Percentiles rank a stretch among this genome's conserved stretches.
Evolutionary conservation across 306 rosid genomes (phyloP).

Genomic region (Acacia acuminata): DNA sequence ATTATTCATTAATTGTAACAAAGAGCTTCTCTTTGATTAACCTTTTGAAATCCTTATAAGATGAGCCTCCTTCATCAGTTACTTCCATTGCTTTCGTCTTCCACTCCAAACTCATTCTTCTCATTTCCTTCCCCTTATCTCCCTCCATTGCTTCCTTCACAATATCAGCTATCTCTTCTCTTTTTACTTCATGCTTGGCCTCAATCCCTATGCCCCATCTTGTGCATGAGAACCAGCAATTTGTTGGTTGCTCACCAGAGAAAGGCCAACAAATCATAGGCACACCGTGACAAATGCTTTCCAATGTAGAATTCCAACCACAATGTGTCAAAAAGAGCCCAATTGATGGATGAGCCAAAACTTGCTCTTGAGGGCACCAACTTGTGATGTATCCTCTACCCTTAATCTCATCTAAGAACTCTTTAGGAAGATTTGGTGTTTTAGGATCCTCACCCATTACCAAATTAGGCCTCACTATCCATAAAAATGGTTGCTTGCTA

Average conservation of each 20-base stretch:
- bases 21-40: background rate
- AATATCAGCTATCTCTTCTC: background rate
- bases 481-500: conserved; percentile 41
- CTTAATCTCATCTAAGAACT: conserved; percentile 34
- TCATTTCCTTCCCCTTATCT: background rate
- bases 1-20: background rate
- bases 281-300: conserved; percentile 38
- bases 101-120: background rate
- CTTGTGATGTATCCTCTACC: conserved; percentile 37
- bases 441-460: conserved; percentile 8
- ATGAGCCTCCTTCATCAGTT: background rate
- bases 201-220: conserved; percentile 31
- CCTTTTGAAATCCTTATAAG: background rate
- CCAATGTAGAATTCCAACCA: conserved; percentile 52
- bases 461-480: conserved; percentile 47
- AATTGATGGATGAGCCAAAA: conserved; percentile 43
- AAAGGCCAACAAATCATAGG: conserved; percentile 59
- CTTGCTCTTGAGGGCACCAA: conserved; percentile 51
- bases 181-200: background rate
- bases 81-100: background rate
- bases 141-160: background rate
- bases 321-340: conserved; percentile 49
- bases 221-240: conserved; percentile 39
- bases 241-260: conserved; percentile 44
- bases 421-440: conserved; percentile 16